These are phyloP conservation scores for Beauveria asiatica DNA, from an alignment of 2,329 filamentous ascomycete genomes.

Conservation along the genomic window DNA sequence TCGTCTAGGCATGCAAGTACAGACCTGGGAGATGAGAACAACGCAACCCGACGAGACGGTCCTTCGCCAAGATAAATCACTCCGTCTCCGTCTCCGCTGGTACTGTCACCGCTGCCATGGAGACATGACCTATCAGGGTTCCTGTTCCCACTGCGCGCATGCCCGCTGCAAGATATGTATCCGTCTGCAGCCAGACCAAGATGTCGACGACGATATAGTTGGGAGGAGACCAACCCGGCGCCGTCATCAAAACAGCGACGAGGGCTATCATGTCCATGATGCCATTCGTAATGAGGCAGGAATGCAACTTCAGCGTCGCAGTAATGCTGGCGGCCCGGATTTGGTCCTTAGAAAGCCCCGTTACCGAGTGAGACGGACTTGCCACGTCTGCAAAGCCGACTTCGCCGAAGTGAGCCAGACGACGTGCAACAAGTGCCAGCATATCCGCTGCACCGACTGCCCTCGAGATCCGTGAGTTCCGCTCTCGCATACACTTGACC, in stretches of 20 bases:
- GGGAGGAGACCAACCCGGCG: slow-evolving; percentile 29
- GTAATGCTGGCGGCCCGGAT: slow-evolving; percentile 59
- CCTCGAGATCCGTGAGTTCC: slow-evolving; percentile 66
- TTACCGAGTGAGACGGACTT: slow-evolving; percentile 66
- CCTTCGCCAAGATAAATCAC: slow-evolving; percentile 62
- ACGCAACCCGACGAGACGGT: slow-evolving; percentile 43
- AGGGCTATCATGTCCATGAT: slow-evolving; percentile 44
- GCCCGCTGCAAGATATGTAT: slow-evolving; percentile 72
- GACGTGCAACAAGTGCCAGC: slow-evolving; percentile 59
- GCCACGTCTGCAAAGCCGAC: slow-evolving; percentile 61
- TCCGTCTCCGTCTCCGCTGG: slow-evolving; percentile 68
- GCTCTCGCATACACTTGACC: background rate
- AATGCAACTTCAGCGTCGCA: slow-evolving; percentile 52
- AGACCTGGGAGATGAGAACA: slow-evolving; percentile 43
- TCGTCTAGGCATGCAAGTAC: slow-evolving; percentile 47
- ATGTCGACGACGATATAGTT: slow-evolving; percentile 44
- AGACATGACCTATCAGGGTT: slow-evolving; percentile 62
- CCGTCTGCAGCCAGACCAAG: slow-evolving; percentile 61
- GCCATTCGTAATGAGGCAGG: slow-evolving; percentile 39
- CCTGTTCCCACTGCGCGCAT: slow-evolving; percentile 72
- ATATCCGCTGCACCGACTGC: slow-evolving; percentile 71
- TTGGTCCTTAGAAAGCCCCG: slow-evolving; percentile 62
- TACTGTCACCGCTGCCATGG: slow-evolving; percentile 75
- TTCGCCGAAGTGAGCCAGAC: slow-evolving; percentile 49
- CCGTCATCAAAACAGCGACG: slow-evolving; percentile 45